These are phyloP conservation scores for Nemophila menziesii DNA, from an alignment of 257 asterid species.

Conservation along the genomic window DNA sequence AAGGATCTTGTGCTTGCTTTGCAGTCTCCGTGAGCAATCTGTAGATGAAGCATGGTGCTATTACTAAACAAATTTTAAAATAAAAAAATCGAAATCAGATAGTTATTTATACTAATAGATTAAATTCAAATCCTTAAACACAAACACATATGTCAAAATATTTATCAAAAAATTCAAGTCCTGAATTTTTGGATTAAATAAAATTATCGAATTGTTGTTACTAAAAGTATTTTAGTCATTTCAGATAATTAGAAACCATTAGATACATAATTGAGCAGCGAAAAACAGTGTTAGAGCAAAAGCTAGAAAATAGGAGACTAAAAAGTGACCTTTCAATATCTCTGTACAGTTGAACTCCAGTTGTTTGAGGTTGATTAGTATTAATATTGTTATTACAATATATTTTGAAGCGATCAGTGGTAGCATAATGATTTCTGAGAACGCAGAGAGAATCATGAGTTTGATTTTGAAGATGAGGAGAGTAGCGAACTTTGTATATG, in stretches of 20 bases:
- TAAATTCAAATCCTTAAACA: no score
- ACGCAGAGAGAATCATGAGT: constrained; percentile 3
- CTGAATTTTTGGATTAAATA: not conserved
- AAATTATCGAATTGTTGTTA: no score
- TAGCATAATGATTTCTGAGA: constrained; percentile 12
- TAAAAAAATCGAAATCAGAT: not conserved
- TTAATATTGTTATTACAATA: constrained; percentile 24
- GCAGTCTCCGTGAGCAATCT: constrained; percentile 72
- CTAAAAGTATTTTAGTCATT: not conserved
- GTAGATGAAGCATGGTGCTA: constrained; percentile 18
- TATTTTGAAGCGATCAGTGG: constrained; percentile 17
- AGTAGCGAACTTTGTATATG: constrained; percentile 5
- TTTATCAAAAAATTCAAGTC: not conserved
- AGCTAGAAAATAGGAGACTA: not conserved
- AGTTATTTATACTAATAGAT: not conserved
- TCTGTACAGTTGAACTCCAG: constrained; percentile 64
- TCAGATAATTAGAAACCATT: no score
- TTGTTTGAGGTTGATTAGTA: constrained; percentile 24
- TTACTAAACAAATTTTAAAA: not conserved
- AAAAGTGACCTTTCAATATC: constrained; percentile 62
- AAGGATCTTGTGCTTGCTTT: constrained; percentile 55
- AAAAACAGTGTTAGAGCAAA: not conserved
- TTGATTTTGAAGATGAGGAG: constrained; percentile 2
- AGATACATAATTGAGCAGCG: no score
- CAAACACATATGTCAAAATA: no score